These are phyloP conservation scores for Suillus discolor DNA, from an alignment of 768 basidiomycete genomes.

Conservation along the genomic window DNA sequence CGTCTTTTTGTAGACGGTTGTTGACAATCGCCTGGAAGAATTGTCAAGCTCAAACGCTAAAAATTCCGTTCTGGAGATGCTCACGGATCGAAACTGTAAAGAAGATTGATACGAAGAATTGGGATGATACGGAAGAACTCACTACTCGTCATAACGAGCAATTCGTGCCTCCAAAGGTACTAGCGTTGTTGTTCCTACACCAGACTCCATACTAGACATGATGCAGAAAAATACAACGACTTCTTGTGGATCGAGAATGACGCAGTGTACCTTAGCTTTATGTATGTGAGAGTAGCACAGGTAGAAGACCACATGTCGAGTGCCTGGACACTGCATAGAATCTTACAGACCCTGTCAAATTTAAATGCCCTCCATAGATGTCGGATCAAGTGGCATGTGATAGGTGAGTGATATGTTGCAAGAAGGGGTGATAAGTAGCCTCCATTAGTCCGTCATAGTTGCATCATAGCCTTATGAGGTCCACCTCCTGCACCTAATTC, in stretches of 20 bases:
- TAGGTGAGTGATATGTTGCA: too few relatives aligned
- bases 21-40: not conserved
- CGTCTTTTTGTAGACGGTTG: not conserved
- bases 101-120: not conserved
- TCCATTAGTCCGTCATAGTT: too few relatives aligned
- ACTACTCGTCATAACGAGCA: conserved; percentile 1
- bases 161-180: not conserved
- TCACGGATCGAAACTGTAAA: not conserved
- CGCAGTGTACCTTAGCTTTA: not conserved
- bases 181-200: not conserved
- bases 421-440: too few relatives aligned
- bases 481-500: too few relatives aligned
- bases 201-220: not conserved
- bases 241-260: not conserved
- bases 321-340: not conserved
- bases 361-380: too few relatives aligned
- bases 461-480: too few relatives aligned
- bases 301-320: not conserved
- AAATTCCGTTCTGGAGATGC: not conserved
- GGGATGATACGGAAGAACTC: not conserved
- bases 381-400: too few relatives aligned
- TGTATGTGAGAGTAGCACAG: not conserved
- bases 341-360: not conserved
- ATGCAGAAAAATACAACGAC: not conserved
- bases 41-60: not conserved